Percentiles rank a stretch among this genome's conserved stretches.
Evolutionary conservation across 2,329 filamentous ascomycete genomes (phyloP).

Genomic region (Dactylonectria macrodidyma): DNA sequence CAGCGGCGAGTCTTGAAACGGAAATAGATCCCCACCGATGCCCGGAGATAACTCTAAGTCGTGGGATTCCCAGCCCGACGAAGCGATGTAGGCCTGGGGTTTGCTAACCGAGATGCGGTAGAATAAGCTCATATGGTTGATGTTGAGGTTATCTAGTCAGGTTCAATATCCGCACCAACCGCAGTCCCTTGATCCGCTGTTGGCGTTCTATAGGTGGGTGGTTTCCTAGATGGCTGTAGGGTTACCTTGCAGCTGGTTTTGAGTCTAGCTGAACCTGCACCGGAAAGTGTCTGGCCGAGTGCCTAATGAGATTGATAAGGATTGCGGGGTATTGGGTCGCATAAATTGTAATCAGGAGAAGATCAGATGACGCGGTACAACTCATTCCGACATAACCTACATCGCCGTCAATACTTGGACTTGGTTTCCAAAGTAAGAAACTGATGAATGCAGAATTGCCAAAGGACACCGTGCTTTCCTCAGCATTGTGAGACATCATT

Average conservation of each 20-base stretch:
- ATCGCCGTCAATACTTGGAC: too few relatives aligned
- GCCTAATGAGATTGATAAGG: not conserved
- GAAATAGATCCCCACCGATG: not conserved
- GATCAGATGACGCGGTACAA: not conserved
- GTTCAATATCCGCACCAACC: not conserved
- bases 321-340: not conserved
- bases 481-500: too few relatives aligned
- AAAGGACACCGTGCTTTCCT: too few relatives aligned
- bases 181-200: not conserved
- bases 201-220: not conserved
- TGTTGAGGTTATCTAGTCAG: not conserved
- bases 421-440: too few relatives aligned
- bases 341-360: not conserved
- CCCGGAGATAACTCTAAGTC: not conserved
- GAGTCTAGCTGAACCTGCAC: not conserved
- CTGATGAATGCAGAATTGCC: too few relatives aligned
- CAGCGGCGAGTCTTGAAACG: too few relatives aligned
- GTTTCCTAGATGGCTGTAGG: not conserved
- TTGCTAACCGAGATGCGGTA: not conserved
- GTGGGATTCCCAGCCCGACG: not conserved
- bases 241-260: conserved; percentile 1
- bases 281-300: not conserved
- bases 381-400: not conserved
- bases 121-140: not conserved
- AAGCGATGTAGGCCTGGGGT: not conserved